phyloP scores from a whole-genome alignment of 768 basidiomycete genomes.

The Amylocystis lapponica region DNA sequence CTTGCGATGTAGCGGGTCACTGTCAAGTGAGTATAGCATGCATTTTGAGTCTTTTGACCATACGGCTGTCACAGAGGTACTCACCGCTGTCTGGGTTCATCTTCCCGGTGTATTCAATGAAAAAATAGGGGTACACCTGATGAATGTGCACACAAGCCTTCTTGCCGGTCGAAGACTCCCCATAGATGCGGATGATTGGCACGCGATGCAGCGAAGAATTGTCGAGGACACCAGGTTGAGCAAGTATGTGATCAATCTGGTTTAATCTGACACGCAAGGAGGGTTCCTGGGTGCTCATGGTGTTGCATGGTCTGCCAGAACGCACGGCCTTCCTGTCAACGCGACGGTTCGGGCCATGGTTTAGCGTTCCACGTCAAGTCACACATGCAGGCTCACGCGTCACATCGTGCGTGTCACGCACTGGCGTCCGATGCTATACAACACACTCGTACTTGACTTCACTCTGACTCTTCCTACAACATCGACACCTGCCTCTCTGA shows the following conservation, averaged over 20 bases:
- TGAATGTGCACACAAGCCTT: conserved; percentile 88
- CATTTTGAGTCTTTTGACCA: too few relatives aligned
- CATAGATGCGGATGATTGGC: conserved; percentile 85
- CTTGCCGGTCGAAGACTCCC: conserved; percentile 68
- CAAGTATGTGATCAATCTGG: conserved; percentile 60
- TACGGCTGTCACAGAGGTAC: conserved; percentile 19
- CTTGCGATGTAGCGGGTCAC: conserved; percentile 69
- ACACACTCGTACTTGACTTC: too few relatives aligned
- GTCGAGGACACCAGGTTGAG: conserved; percentile 58
- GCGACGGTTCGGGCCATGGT: too few relatives aligned
- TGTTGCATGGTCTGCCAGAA: conserved; percentile 1
- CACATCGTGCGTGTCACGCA: too few relatives aligned
- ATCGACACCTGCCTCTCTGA: too few relatives aligned
- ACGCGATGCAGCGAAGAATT: conserved; percentile 52
- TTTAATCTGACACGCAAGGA: conserved; percentile 39
- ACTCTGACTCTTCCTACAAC: not conserved
- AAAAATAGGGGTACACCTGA: conserved; percentile 93
- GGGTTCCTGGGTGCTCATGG: conserved; percentile 14
- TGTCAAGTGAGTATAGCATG: conserved; percentile 24
- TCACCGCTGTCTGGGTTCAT: conserved; percentile 61
- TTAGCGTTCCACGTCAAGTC: too few relatives aligned
- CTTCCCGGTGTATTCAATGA: conserved; percentile 70
- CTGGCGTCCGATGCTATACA: too few relatives aligned
- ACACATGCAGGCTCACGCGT: too few relatives aligned
- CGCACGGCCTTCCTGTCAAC: too few relatives aligned